A percentile compares a stretch with the other conserved stretches of the same genome.
Evolutionary conservation across 1,284 basidiomycete genomes (phyloP).

Genomic region (Ceratobasidium sp.): DNA sequence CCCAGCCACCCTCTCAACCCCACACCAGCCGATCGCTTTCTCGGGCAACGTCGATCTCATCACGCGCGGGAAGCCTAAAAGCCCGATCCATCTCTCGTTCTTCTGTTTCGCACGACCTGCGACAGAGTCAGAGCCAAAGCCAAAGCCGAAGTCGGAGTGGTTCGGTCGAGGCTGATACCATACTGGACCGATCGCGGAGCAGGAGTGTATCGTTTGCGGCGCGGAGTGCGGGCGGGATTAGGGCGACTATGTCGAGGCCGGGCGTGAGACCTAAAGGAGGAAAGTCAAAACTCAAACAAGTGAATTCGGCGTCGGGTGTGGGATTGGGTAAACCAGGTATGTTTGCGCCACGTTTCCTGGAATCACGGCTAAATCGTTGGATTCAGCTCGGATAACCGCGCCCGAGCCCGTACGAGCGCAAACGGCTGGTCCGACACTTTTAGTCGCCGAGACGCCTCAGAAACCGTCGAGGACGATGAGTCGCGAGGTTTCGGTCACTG

Average conservation of each 20-base stretch:
- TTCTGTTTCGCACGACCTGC: background rate
- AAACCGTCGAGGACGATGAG: conserved; percentile 5
- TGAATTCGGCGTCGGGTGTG: background rate
- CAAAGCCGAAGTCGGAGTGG: conserved; percentile 23
- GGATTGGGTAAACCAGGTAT: conserved; percentile 4
- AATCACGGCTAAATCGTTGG: no score
- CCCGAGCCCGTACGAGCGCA: background rate
- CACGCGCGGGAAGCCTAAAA: conserved; percentile 6
- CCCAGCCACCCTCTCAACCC: conserved; percentile 2
- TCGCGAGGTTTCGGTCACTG: background rate
- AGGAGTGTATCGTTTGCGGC: conserved; percentile 29
- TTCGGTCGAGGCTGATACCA: conserved; percentile 5
- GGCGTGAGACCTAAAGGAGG: conserved; percentile 9
- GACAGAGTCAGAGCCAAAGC: no score
- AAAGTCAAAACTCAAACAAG: conserved; percentile 3
- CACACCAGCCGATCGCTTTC: background rate
- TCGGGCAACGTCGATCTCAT: conserved; percentile 2
- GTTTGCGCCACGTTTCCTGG: background rate
- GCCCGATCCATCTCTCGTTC: conserved; percentile 4
- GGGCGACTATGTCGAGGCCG: conserved; percentile 8
- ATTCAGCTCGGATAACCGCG: conserved; percentile 11
- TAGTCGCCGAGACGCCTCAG: conserved; percentile 27
- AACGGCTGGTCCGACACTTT: background rate
- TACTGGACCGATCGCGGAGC: background rate
- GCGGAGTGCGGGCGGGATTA: conserved; percentile 23